phyloP scores from a whole-genome alignment of 108 stramenopile genomes.

The Epithemia pelagica region DNA sequence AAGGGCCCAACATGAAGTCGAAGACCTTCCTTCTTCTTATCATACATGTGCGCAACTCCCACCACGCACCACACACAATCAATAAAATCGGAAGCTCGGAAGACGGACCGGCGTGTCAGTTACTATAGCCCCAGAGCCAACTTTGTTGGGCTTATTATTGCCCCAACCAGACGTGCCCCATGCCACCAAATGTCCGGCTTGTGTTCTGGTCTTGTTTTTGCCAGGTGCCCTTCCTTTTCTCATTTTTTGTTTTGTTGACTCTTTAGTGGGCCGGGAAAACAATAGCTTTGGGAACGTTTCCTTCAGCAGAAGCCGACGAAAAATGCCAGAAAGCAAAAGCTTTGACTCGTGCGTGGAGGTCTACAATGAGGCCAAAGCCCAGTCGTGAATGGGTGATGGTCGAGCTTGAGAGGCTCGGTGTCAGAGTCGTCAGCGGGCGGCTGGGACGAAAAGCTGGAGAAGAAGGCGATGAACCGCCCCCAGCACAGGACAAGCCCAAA shows the following conservation, averaged over 20 bases:
- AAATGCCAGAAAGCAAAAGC: constrained; percentile 88
- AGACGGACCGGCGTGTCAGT: neutral
- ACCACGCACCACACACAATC: neutral
- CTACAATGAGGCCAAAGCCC: constrained; percentile 88
- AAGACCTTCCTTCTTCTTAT: neutral
- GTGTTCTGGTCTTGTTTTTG: too few species aligned
- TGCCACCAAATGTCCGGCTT: neutral
- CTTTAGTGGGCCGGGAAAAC: constrained; percentile 57
- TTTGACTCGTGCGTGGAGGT: constrained; percentile 80
- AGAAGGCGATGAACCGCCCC: constrained; percentile 41
- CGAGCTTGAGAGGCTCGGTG: constrained; percentile 79
- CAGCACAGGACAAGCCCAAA: constrained; percentile 1
- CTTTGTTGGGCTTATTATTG: too few species aligned
- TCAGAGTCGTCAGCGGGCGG: constrained; percentile 78
- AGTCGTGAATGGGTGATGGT: constrained; percentile 86
- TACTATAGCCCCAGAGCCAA: neutral
- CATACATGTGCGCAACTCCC: neutral
- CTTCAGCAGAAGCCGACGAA: constrained; percentile 79
- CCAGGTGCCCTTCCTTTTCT: constrained; percentile 3
- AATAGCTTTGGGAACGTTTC: constrained; percentile 72
- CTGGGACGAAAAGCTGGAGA: constrained; percentile 67
- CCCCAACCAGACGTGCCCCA: neutral
- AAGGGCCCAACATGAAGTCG: neutral
- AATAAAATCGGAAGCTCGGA: neutral
- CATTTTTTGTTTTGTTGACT: neutral